Conservation (phyloP, 352 stramenopile genomes). For the Aphanomyces astaci region DNA sequence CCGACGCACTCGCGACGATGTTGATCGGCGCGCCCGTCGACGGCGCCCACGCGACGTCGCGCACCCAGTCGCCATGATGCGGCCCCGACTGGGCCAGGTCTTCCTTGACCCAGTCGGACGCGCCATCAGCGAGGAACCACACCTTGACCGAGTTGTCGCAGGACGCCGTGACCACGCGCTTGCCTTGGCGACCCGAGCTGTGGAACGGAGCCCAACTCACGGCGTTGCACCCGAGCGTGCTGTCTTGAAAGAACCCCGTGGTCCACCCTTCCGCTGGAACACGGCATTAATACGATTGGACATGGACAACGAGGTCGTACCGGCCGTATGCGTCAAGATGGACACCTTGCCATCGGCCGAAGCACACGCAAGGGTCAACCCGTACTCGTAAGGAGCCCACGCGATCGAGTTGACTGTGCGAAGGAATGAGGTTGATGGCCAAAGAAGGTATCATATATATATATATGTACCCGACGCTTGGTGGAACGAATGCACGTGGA, state of each 20-base stretch:
- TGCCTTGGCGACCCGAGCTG: constrained; percentile 41
- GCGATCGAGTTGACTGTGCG: constrained; percentile 89
- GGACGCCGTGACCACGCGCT: constrained; percentile 90
- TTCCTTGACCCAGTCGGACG: constrained; percentile 73
- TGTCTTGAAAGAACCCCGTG: constrained; percentile 91
- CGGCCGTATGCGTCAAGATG: constrained; percentile 65
- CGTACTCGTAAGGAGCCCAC: constrained; percentile 97
- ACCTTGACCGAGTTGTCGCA: constrained; percentile 98
- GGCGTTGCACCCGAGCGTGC: constrained; percentile 92
- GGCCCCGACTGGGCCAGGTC: constrained; percentile 56
- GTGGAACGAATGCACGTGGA: constrained; percentile 87
- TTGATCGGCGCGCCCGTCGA: constrained; percentile 89
- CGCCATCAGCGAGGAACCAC: constrained; percentile 78
- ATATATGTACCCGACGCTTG: constrained; percentile 43
- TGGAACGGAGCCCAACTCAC: constrained; percentile 94
- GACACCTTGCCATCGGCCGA: constrained; percentile 94
- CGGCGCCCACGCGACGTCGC: constrained; percentile 97
- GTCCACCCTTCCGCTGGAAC: constrained; percentile 75
- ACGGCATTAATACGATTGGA: too few species aligned
- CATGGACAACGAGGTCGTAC: neutral
- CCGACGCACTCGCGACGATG: constrained; percentile 88
- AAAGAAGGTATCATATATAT: constrained; percentile 1
- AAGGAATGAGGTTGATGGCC: neutral
- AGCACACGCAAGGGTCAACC: constrained; percentile 89
- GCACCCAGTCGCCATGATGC: constrained; percentile 92